Evolutionary conservation across 305 asterid genomes (phyloP).

Genomic region (Plantago coronopus): DNA sequence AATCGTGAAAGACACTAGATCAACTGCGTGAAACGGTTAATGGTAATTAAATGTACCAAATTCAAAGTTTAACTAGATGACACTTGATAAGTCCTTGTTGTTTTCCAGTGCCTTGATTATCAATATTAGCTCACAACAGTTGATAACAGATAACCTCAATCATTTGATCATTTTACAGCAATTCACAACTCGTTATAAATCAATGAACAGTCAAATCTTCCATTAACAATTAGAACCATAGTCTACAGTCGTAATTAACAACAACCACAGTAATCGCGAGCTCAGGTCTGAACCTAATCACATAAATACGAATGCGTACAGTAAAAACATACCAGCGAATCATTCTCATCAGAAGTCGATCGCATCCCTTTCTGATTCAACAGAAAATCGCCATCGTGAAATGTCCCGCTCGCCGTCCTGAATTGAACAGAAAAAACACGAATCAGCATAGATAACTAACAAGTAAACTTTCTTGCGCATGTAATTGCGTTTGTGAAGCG

Average conservation of each 20-base stretch:
- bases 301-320: not conserved
- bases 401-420: slow-evolving; percentile 95
- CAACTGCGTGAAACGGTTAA: no score
- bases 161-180: not conserved
- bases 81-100: no score
- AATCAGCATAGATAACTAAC: slow-evolving; percentile 7
- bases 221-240: not conserved
- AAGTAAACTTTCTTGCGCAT: not conserved
- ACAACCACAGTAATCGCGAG: no score
- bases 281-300: not conserved
- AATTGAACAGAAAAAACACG: slow-evolving; percentile 20
- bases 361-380: slow-evolving; percentile 82
- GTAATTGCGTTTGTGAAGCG: not conserved
- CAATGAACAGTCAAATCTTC: not conserved
- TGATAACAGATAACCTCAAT: not conserved
- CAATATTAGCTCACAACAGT: no score
- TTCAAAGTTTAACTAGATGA: not conserved
- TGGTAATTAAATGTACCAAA: no score
- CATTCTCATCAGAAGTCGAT: slow-evolving; percentile 60
- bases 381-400: slow-evolving; percentile 82
- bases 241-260: no score
- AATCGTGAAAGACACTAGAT: no score
- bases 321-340: slow-evolving; percentile 41
- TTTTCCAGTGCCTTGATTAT: no score
- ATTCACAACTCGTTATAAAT: no score